Base-by-base conservation (phyloP, 768 basidiomycete species). In the Hemileccinum rubropunctum region DNA sequence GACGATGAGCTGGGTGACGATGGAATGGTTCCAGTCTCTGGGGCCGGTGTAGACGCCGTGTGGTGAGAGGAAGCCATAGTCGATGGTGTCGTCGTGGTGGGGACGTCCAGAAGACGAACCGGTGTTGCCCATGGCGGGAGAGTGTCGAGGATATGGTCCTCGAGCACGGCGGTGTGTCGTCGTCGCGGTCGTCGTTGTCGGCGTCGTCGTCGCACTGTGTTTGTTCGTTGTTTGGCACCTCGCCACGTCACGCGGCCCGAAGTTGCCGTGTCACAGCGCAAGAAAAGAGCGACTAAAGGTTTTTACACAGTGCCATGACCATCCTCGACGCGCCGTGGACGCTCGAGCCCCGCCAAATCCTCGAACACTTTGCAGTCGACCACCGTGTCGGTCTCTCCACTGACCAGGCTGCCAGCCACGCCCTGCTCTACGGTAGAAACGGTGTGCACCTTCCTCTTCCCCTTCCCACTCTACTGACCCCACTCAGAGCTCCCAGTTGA, bases 401-500 rank as follows among this genome's bases (percentile, higher is more conserved):
- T 9, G 75, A 81, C 38, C 84, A 88, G 66, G 90, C 81, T 38
- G 75, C 78, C 39, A 80, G 84, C 53, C 87, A 95, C 66, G 81
- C 83, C 48, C 77, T 84, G 56, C 62, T 88, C 23, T 93, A 94
- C 63, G 94, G 94, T 57, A 87, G 80, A 73, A 97, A 97, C 65
- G 89, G 91, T 88, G 45, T 51, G 78, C 32, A 11, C 15, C 30
- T 41, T 2, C 9, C 14, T 17, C 28, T 30, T 23, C 17, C 13
- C 32, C 15, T 11, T 30, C n/a, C 36, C 11, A 14, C 23, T 12
- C 8, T 8, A 37, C 47, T 20, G 66, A 13, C 26, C 20, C 20
- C 42, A 36, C 42, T 13, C 67, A 98, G 95, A 91, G 64, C 77
- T 99, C 7, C 95, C 95, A 11, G 93, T 97, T 63, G 91, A 95